Percentiles rank a stretch among this genome's conserved stretches.
Evolutionary conservation across 164 flowering plant genomes (phyloP).

Genomic region (Santalum album): DNA sequence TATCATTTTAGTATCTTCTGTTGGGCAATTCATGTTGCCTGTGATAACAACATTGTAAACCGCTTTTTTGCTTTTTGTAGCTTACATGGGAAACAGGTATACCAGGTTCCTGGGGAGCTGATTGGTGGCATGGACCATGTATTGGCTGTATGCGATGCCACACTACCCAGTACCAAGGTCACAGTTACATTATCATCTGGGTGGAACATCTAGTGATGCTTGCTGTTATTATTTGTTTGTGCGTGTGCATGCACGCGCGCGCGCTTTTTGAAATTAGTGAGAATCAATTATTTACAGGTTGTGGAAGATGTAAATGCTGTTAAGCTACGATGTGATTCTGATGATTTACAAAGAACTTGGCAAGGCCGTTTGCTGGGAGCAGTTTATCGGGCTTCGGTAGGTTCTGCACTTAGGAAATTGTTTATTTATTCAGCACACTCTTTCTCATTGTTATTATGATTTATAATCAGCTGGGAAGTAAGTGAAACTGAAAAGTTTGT

Average conservation of each 20-base stretch:
- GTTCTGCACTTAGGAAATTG: not conserved
- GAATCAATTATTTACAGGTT: constrained; percentile 35
- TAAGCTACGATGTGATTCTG: constrained; percentile 59
- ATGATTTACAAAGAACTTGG: constrained; percentile 66
- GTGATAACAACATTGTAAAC: not conserved
- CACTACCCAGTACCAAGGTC: constrained; percentile 56
- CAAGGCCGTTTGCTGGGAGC: constrained; percentile 72
- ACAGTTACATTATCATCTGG: constrained; percentile 1
- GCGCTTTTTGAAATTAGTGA: too few relatives aligned
- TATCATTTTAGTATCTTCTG: too few relatives aligned
- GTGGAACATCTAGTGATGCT: not conserved
- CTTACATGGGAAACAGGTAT: constrained; percentile 67
- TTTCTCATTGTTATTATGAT: too few relatives aligned
- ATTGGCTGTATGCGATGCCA: constrained; percentile 57
- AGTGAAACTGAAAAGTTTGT: too few relatives aligned
- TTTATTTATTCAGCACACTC: not conserved
- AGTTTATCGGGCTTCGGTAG: constrained; percentile 88
- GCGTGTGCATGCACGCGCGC: too few relatives aligned
- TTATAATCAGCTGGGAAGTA: not conserved
- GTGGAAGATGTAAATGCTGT: constrained; percentile 73
- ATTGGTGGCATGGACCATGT: constrained; percentile 61
- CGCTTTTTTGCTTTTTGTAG: constrained; percentile 34
- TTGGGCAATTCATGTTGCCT: too few relatives aligned
- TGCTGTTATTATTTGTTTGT: not conserved
- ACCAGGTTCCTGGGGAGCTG: constrained; percentile 49